These are phyloP conservation scores for Morella rubra DNA, from an alignment of 306 rosid genomes.

Conservation along the genomic window DNA sequence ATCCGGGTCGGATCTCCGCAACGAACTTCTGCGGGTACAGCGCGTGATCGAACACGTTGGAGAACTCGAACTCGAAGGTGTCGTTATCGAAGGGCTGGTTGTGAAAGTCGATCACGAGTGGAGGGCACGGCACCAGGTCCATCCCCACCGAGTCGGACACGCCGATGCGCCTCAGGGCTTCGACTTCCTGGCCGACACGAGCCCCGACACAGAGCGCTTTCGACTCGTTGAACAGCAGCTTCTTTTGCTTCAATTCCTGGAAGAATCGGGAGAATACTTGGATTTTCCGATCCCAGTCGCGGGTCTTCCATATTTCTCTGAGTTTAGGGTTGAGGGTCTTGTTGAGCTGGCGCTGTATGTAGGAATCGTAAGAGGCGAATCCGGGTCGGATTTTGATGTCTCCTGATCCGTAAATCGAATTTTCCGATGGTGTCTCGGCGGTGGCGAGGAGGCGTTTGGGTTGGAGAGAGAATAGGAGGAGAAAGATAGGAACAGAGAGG, in stretches of 20 bases:
- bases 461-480: slow-evolving; percentile 32
- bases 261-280: slow-evolving; percentile 62
- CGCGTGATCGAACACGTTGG: slow-evolving; percentile 96
- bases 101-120: slow-evolving; percentile 73
- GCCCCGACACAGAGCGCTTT: slow-evolving; percentile 79
- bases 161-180: slow-evolving; percentile 67
- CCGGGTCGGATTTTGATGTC: slow-evolving; percentile 84
- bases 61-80: slow-evolving; percentile 82
- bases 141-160: slow-evolving; percentile 72
- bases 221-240: slow-evolving; percentile 43
- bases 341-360: slow-evolving; percentile 78
- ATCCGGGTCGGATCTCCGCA: slow-evolving; percentile 74
- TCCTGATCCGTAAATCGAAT: not conserved
- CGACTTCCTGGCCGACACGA: slow-evolving; percentile 88
- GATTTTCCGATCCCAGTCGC: slow-evolving; percentile 92
- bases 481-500: slow-evolving; percentile 54
- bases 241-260: slow-evolving; percentile 31
- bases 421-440: not conserved
- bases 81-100: slow-evolving; percentile 59
- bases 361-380: slow-evolving; percentile 65
- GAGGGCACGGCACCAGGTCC: slow-evolving; percentile 83
- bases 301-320: slow-evolving; percentile 78
- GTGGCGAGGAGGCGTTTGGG: slow-evolving; percentile 14
- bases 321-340: slow-evolving; percentile 89
- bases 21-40: slow-evolving; percentile 73